These are phyloP conservation scores for Pinus tabuliformis DNA, from an alignment of 75 land plant genomes.

Conservation along the genomic window DNA sequence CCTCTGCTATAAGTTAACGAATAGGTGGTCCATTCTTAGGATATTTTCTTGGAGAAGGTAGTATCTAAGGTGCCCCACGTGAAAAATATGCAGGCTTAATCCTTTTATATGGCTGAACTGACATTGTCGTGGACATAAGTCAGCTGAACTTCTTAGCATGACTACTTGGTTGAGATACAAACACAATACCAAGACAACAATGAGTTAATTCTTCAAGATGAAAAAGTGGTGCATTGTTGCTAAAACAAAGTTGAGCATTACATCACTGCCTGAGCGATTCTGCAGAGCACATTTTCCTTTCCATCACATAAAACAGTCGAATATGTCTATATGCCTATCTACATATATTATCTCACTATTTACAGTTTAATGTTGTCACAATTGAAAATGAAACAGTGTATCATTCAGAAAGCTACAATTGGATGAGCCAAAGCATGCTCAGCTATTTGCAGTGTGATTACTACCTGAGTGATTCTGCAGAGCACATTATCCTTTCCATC, in stretches of 20 bases:
- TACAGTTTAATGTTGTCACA: too few species aligned
- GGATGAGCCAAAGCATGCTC: neutral
- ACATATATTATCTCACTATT: too few species aligned
- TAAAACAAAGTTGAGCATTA: too few species aligned
- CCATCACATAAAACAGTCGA: neutral
- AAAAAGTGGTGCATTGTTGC: too few species aligned
- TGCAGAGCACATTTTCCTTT: neutral
- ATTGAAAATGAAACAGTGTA: neutral
- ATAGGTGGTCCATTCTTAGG: conserved; percentile 5
- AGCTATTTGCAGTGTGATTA: neutral
- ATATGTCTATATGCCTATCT: too few species aligned
- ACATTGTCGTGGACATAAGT: conserved; percentile 5
- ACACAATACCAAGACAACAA: neutral
- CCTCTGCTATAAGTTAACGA: neutral
- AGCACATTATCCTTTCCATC: neutral
- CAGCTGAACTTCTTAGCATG: neutral
- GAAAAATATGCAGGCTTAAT: conserved; percentile 1
- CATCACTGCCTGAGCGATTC: neutral
- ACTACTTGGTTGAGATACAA: neutral
- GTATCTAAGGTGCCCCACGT: neutral
- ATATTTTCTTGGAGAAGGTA: conserved; percentile 11
- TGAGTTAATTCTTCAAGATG: too few species aligned
- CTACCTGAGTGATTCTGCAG: neutral
- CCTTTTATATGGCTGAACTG: neutral
- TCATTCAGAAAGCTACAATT: neutral